Evolutionary conservation across 495 filamentous ascomycete species (phyloP), one percentile per base, ranked within the genome.

Genomic region (Neurospora intermedia): DNA sequence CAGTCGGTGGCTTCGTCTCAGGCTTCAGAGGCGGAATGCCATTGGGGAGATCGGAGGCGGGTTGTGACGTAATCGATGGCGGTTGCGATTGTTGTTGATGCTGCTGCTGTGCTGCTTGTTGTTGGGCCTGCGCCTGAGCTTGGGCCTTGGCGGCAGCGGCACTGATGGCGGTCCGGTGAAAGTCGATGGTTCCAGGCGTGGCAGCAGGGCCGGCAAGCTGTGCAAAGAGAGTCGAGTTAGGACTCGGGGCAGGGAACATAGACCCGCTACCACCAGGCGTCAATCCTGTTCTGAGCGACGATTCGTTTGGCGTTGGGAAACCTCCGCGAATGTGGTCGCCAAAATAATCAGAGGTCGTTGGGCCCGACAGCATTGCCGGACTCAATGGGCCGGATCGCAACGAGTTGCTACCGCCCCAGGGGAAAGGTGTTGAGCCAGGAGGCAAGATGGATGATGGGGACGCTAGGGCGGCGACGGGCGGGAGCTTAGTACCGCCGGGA

Each of bases 271-370:
- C 96, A 70, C 96, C 96, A 20, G 96, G 96, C 42, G 96, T 99
- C 73, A 99, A 82, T 69, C 96, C 96, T 20, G 93, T 96, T 54
- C 96, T 88, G 20, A 99, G 85, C 2, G 93, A 96, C 1, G 94
- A 98, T 83, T 99, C 96, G 89, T 98, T 98, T 4, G 96, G 96
- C 3, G 96, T 98, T n/a, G 91, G 91, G 79, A 98, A 96, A 42
- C 91, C 88, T 70, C 92, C 90, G 75, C 93, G 85, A 72, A 96
- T 88, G 79, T 95, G 92, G 80, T 97, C 94, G 77, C 85, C 89
- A 74, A 91, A 88, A 76, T 91, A 85, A 83, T 91, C 83, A 83
- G 85, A 66, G 3, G 15, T 86, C 69, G 91, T 88, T 23, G 92
- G 96, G 43, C 94, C 96, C 69, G 94, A 91, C 27, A 99, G 90